A percentile compares a stretch with the other conserved stretches of the same genome.
Conservation (phyloP, 2,329 filamentous ascomycete species). For the Nemania sp. region DNA sequence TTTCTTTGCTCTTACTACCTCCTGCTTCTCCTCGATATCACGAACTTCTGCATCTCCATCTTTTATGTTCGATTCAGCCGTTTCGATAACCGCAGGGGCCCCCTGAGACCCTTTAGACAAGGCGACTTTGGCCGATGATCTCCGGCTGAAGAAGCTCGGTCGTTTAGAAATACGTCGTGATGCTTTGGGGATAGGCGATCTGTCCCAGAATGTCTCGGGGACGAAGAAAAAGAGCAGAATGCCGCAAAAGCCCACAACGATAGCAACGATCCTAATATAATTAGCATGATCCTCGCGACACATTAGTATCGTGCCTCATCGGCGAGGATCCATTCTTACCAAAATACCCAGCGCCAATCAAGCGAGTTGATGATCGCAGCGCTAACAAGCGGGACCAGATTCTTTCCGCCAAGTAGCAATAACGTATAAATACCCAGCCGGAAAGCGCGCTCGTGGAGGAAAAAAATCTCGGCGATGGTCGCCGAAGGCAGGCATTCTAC, state of each 20-base stretch:
- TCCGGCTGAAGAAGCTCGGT: slow-evolving; percentile 51
- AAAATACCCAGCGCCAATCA: slow-evolving; percentile 91
- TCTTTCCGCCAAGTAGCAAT: slow-evolving; percentile 86
- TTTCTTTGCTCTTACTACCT: slow-evolving; percentile 11
- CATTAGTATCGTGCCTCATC: background rate
- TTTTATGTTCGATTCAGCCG: background rate
- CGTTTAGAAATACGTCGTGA: slow-evolving; percentile 45
- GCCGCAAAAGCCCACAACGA: slow-evolving; percentile 73
- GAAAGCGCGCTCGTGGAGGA: slow-evolving; percentile 86
- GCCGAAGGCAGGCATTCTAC: slow-evolving; percentile 92
- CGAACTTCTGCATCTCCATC: slow-evolving; percentile 16
- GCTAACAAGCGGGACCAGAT: slow-evolving; percentile 83
- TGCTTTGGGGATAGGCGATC: slow-evolving; percentile 61
- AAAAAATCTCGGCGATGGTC: slow-evolving; percentile 95
- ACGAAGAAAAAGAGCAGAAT: slow-evolving; percentile 84
- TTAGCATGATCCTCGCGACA: slow-evolving; percentile 9
- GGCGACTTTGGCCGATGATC: slow-evolving; percentile 47
- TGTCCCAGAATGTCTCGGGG: slow-evolving; percentile 94
- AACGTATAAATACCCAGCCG: slow-evolving; percentile 92
- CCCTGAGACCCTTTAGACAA: slow-evolving; percentile 20
- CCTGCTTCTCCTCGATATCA: slow-evolving; percentile 12
- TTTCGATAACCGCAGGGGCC: background rate
- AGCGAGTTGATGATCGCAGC: slow-evolving; percentile 78
- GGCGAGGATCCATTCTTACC: slow-evolving; percentile 52
- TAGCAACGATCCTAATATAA: slow-evolving; percentile 70